Conservation (phyloP, 202 grass and related monocot species). For the Dendrocalamus latiflorus region DNA sequence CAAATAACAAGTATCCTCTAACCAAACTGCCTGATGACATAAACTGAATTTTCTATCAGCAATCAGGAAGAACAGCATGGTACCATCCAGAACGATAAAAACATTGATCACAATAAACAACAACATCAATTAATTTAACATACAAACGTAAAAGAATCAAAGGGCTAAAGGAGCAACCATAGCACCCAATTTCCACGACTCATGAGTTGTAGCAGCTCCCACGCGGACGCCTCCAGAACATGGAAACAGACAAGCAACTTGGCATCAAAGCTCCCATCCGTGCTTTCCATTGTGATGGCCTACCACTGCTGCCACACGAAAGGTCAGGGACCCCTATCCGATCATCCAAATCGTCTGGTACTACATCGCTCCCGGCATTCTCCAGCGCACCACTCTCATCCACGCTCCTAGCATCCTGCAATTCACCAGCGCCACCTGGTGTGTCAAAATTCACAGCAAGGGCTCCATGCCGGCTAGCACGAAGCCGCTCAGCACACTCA, state of each 20-base stretch:
- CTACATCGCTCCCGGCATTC: slow-evolving; percentile 55
- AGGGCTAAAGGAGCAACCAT: slow-evolving; percentile 23
- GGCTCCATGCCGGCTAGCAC: slow-evolving; percentile 42
- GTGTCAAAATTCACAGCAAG: slow-evolving; percentile 78
- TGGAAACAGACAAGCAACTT: slow-evolving; percentile 57
- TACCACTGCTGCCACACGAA: slow-evolving; percentile 34
- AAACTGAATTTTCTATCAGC: slow-evolving; percentile 12
- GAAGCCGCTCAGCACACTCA: slow-evolving; percentile 70
- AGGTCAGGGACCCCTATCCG: slow-evolving; percentile 30
- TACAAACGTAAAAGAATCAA: slow-evolving; percentile 38
- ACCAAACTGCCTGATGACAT: background rate
- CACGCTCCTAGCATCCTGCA: slow-evolving; percentile 46
- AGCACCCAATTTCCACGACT: slow-evolving; percentile 2
- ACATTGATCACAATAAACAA: slow-evolving; percentile 17
- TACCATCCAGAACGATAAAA: slow-evolving; percentile 21
- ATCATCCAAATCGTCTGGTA: slow-evolving; percentile 52
- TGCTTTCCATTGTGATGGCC: slow-evolving; percentile 55
- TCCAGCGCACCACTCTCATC: slow-evolving; percentile 70
- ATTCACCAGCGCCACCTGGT: slow-evolving; percentile 10
- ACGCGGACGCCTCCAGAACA: slow-evolving; percentile 32
- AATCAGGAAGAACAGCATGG: slow-evolving; percentile 15
- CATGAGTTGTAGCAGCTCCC: slow-evolving; percentile 16
- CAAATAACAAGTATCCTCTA: slow-evolving; percentile 20
- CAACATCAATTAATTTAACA: slow-evolving; percentile 23
- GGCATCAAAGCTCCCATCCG: slow-evolving; percentile 30